Conservation (phyloP, 2,329 filamentous ascomycete genomes). For the Aulographum hederae region DNA sequence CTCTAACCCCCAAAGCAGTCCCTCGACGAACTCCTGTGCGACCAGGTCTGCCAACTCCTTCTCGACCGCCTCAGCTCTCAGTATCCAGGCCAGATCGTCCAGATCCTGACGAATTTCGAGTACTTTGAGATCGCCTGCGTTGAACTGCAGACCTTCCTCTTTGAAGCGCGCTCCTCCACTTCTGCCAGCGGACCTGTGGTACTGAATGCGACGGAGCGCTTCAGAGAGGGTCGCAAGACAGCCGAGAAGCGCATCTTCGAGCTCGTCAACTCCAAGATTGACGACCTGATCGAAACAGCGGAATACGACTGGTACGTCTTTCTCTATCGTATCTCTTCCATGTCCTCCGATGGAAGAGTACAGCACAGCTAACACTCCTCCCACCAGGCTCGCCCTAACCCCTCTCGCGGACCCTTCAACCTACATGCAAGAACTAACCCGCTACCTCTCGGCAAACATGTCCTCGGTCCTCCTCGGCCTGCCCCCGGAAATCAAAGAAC, state of each 20-base stretch:
- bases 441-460: constrained; percentile 92
- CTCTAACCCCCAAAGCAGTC: constrained; percentile 41
- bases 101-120: constrained; percentile 93
- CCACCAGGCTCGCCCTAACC: constrained; percentile 33
- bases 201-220: constrained; percentile 68
- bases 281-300: constrained; percentile 88
- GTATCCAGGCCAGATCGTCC: constrained; percentile 93
- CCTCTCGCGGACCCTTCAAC: constrained; percentile 59
- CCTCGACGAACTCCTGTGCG: constrained; percentile 82
- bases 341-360: background rate
- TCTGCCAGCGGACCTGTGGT: constrained; percentile 58
- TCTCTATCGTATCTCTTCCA: background rate
- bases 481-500: constrained; percentile 89
- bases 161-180: constrained; percentile 64
- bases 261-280: constrained; percentile 95
- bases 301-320: constrained; percentile 72
- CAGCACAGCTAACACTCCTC: constrained; percentile 5
- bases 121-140: constrained; percentile 89
- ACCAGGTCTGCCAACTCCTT: constrained; percentile 79
- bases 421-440: constrained; percentile 89
- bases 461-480: constrained; percentile 79
- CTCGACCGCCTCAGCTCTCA: constrained; percentile 79
- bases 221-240: constrained; percentile 79
- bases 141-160: constrained; percentile 73
- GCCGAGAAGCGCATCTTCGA: constrained; percentile 97